Evolutionary conservation across 2,329 filamentous ascomycete genomes (phyloP), one percentile per base, ranked within the genome.

Genomic region (Plectosphaerella cucumerina): DNA sequence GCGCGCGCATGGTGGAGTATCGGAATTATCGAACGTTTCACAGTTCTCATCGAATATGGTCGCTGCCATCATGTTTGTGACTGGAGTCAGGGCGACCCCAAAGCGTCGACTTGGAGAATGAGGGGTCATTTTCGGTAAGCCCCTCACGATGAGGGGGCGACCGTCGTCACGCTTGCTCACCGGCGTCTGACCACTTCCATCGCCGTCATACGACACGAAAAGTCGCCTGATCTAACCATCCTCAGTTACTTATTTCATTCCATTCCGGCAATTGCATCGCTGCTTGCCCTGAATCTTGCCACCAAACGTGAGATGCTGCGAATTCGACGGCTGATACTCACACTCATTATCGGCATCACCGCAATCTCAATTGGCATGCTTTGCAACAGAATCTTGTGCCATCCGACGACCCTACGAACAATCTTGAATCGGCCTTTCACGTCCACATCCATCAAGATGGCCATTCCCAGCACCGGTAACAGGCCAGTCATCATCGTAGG

Each of bases 401-500:
- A 33, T 6, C 39, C 43, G 3, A 23, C 17, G 15, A 37, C 12
- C 15, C 23, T 17, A 33, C 18, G 18, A 22, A 10, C 31, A 15
- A n/a, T 37, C 22, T 12, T 33, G 5, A 15, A 18, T 20, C 17
- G 20, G 20, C 8, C 49, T 5, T 42, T 46, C 34, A 37, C 23
- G 2, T 21, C 26, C 1, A 26, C 18, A 1, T n/a, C 33, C 1
- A 3, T 33, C 21, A 18, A 20, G 17, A 47, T 47, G 33, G 17
- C 45, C 3, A 12, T 12, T 5, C 26, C 26, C 9, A 14, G 6
- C 10, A 17, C 18, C 11, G 34, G 6, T 1, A 8, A 37, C 6
- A 49, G 55, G n/a, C 66, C 63, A 23, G 79, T 84, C 17, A 79
- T 86, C 18, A 70, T 86, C 2, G 77, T 87, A n/a, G 83, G 84